These are phyloP conservation scores for Aspergillus sp. DNA, from an alignment of 2,329 filamentous ascomycete genomes.

Conservation along the genomic window DNA sequence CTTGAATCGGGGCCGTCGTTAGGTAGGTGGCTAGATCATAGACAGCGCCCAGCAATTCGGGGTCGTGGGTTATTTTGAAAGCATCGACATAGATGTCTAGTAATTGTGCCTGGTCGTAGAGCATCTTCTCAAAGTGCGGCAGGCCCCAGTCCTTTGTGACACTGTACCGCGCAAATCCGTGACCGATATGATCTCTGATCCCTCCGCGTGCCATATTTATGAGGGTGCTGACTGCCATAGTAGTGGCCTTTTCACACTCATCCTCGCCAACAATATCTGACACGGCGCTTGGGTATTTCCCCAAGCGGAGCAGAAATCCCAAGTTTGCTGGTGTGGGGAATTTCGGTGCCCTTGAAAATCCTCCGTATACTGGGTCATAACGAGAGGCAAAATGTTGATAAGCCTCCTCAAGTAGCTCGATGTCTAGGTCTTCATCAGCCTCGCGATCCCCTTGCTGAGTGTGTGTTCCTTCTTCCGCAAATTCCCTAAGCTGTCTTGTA, in stretches of 20 bases:
- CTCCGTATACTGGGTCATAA: constrained; percentile 74
- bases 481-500: constrained; percentile 73
- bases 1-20: constrained; percentile 63
- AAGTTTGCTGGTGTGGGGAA: constrained; percentile 86
- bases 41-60: constrained; percentile 72
- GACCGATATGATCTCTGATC: constrained; percentile 70
- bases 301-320: constrained; percentile 72
- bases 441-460: constrained; percentile 39
- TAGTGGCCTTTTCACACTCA: constrained; percentile 67
- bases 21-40: constrained; percentile 85
- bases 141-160: constrained; percentile 89
- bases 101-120: constrained; percentile 86
- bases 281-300: constrained; percentile 66
- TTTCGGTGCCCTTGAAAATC: constrained; percentile 78
- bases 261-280: constrained; percentile 80
- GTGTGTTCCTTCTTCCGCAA: constrained; percentile 78
- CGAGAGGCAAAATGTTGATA: constrained; percentile 73
- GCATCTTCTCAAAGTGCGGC: constrained; percentile 96
- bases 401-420: constrained; percentile 88
- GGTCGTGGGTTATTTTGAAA: constrained; percentile 64
- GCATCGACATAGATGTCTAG: constrained; percentile 81
- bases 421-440: constrained; percentile 67
- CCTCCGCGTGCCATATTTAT: constrained; percentile 70
- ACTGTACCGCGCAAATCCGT: constrained; percentile 79
- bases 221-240: constrained; percentile 78